Evolutionary conservation across 2,329 filamentous ascomycete genomes (phyloP).

Genomic region (Pseudogymnoascus sp.): DNA sequence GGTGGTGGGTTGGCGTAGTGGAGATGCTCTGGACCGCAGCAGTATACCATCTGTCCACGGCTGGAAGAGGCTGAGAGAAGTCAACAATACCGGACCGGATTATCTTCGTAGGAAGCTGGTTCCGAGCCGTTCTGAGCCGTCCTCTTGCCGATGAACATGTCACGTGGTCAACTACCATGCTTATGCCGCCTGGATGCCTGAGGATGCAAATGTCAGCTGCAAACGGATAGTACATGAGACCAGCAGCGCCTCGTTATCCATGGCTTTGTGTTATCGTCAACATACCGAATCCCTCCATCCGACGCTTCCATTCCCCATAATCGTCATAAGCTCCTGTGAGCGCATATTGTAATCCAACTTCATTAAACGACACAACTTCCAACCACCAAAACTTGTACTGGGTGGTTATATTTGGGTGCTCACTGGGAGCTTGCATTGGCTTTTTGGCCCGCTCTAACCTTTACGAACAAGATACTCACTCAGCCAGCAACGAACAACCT

Average conservation of each 20-base stretch:
- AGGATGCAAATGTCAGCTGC: neutral
- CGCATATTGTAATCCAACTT: conserved; percentile 1
- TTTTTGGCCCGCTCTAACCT: neutral
- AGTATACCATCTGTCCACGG: conserved; percentile 3
- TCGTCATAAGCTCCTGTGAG: conserved; percentile 6
- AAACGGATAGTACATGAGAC: conserved; percentile 4
- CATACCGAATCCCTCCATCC: conserved; percentile 1
- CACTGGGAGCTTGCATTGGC: conserved; percentile 6
- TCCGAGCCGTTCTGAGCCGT: neutral
- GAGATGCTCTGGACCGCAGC: neutral
- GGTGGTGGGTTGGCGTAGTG: neutral
- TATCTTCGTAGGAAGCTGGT: neutral
- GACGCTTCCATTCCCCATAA: conserved; percentile 1
- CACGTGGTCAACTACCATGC: neutral
- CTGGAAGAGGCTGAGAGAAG: conserved; percentile 6
- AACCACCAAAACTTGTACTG: neutral
- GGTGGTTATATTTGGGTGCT: neutral
- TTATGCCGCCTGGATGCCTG: neutral
- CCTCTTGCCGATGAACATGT: neutral
- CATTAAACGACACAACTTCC: neutral
- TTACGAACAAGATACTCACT: conserved; percentile 5
- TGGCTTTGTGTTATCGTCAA: conserved; percentile 1
- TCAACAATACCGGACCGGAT: conserved; percentile 2
- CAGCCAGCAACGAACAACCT: conserved; percentile 1
- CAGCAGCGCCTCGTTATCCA: neutral